These are phyloP conservation scores for Elongisporangium undulatum DNA, from an alignment of 352 stramenopile genomes.

Conservation along the genomic window DNA sequence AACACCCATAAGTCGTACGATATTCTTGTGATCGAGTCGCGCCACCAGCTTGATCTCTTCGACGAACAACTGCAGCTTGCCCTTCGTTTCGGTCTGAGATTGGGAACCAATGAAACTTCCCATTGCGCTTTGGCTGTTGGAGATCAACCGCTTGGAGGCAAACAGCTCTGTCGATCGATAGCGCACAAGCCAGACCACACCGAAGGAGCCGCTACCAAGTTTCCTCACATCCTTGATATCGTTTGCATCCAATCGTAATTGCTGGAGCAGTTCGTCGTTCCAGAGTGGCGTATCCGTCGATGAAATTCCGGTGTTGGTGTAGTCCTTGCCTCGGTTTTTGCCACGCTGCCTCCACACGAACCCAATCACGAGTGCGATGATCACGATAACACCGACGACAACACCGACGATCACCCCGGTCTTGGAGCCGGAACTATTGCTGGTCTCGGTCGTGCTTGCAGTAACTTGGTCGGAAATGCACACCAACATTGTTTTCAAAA, in stretches of 20 bases:
- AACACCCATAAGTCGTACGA: conserved; percentile 21
- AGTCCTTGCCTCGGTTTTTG: no score
- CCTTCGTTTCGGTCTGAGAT: no score
- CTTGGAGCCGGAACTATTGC: no score
- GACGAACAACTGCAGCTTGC: conserved; percentile 11
- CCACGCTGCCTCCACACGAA: no score
- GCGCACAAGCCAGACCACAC: conserved; percentile 17
- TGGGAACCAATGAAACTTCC: not conserved
- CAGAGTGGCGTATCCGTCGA: conserved; percentile 6
- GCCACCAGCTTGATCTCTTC: conserved; percentile 30
- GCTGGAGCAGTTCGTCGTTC: conserved; percentile 14
- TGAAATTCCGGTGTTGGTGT: not conserved
- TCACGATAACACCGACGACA: no score
- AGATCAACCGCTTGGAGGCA: conserved; percentile 17
- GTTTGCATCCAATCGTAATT: conserved; percentile 11
- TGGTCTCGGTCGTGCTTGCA: no score
- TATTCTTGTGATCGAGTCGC: conserved; percentile 19
- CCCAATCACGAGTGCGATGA: no score
- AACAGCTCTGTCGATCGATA: conserved; percentile 16
- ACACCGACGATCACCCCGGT: no score
- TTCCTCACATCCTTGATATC: conserved; percentile 15
- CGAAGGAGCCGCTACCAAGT: conserved; percentile 15
- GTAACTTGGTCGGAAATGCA: no score
- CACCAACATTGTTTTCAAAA: no score
- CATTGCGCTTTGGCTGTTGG: conserved; percentile 3